phyloP scores from a whole-genome alignment of 192 early-diverging fungal genomes.

The Allomyces arbusculus region DNA sequence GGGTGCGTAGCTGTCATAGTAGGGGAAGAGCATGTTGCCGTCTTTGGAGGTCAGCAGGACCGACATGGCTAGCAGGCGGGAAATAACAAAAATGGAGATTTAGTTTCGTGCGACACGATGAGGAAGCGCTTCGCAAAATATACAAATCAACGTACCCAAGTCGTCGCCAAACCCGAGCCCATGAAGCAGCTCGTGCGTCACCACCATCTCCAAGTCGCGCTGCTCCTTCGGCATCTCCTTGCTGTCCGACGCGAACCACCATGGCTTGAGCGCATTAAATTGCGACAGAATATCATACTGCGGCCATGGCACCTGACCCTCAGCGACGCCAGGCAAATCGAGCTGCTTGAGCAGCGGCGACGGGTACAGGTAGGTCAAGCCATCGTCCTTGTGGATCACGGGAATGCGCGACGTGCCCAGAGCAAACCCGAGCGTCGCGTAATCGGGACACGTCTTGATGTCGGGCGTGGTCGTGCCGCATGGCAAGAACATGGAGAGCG shows the following conservation, averaged over 20 bases:
- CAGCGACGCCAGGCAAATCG: not conserved
- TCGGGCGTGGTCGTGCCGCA: not conserved
- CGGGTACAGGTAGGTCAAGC: not conserved
- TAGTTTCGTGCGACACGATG: too few species aligned
- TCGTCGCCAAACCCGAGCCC: not conserved
- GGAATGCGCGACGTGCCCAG: not conserved
- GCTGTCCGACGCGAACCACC: not conserved
- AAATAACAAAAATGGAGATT: too few species aligned
- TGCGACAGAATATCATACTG: not conserved
- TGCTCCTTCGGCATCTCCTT: not conserved
- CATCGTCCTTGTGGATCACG: not conserved
- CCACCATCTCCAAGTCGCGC: not conserved
- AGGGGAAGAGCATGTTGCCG: not conserved
- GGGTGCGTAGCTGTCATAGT: not conserved
- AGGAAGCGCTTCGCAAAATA: too few species aligned
- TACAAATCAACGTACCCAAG: not conserved
- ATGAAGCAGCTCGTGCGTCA: not conserved
- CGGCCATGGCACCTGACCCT: not conserved
- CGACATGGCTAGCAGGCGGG: too few species aligned
- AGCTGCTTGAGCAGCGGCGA: not conserved
- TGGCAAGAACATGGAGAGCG: not conserved
- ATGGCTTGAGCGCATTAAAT: not conserved
- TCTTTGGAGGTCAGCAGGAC: not conserved
- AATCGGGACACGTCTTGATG: not conserved
- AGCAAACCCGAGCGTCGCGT: not conserved